phyloP scores from a whole-genome alignment of 768 basidiomycete genomes.

The Leccinum rimulosum region DNA sequence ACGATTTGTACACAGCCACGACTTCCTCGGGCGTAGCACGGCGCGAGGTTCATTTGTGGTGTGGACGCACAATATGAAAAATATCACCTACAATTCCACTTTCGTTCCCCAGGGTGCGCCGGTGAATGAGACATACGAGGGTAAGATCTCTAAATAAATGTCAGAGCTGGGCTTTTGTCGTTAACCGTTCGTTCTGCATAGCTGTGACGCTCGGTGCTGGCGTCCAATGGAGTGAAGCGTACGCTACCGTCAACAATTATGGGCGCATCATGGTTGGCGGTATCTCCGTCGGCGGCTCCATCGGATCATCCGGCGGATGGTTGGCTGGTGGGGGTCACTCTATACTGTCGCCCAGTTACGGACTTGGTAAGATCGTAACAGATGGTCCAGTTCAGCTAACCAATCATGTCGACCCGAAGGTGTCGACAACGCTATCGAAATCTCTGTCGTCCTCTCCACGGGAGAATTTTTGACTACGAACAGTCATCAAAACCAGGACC shows the following conservation, averaged over 20 bases:
- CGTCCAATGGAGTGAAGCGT: conserved; percentile 48
- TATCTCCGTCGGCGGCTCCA: conserved; percentile 36
- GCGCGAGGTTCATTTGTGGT: conserved; percentile 39
- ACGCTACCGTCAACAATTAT: conserved; percentile 38
- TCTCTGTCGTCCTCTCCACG: conserved; percentile 40
- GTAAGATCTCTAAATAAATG: conserved; percentile 6
- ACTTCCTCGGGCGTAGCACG: conserved; percentile 41
- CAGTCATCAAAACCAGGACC: conserved; percentile 39
- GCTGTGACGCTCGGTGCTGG: conserved; percentile 41
- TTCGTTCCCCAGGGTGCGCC: conserved; percentile 36
- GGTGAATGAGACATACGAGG: conserved; percentile 17
- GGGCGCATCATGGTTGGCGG: conserved; percentile 46
- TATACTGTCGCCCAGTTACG: conserved; percentile 37
- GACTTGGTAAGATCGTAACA: conserved; percentile 36
- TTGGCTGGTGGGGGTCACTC: conserved; percentile 50
- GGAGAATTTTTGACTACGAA: conserved; percentile 42
- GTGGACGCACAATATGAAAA: conserved; percentile 44
- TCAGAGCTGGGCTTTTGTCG: not conserved
- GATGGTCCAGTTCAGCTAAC: not conserved
- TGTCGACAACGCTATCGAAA: conserved; percentile 49
- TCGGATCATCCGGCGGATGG: conserved; percentile 53
- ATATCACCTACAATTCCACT: conserved; percentile 32
- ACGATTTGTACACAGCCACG: conserved; percentile 26
- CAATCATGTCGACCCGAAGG: conserved; percentile 27
- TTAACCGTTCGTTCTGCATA: conserved; percentile 18